Percentiles rank a stretch among this genome's conserved stretches.
Evolutionary conservation across 371 early-diverging fungal species (phyloP).

Genomic region (Batkoa obscura): DNA sequence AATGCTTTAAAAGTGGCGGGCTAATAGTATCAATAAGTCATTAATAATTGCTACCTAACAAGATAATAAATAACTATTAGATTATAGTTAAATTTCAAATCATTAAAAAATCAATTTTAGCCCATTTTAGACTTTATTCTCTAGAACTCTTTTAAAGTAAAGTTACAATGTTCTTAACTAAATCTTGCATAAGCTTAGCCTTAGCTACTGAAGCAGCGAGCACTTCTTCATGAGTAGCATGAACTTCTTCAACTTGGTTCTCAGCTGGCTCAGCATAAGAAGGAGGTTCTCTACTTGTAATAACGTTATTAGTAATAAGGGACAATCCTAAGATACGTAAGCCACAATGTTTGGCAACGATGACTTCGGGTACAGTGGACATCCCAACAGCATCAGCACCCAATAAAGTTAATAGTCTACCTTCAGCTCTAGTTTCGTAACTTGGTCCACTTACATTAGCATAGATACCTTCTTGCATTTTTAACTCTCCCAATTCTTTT

Average conservation of each 20-base stretch:
- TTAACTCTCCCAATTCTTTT: conserved; percentile 5
- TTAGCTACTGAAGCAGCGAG: conserved; percentile 48
- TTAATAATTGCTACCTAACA: no score
- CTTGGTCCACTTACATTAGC: conserved; percentile 73
- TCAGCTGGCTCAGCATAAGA: conserved; percentile 26
- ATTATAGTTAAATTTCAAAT: no score
- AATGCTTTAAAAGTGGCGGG: no score
- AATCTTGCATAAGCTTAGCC: conserved; percentile 52
- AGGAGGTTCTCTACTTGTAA: conserved; percentile 36
- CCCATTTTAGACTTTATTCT: no score
- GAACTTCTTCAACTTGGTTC: conserved; percentile 20
- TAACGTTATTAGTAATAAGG: conserved; percentile 72
- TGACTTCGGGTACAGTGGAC: conserved; percentile 90
- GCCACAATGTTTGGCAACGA: conserved; percentile 81
- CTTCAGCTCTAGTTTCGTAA: conserved; percentile 82
- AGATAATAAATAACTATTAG: no score
- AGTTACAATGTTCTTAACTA: conserved; percentile 40
- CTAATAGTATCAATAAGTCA: no score
- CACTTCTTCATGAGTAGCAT: conserved; percentile 80
- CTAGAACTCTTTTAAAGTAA: background rate
- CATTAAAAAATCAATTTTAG: no score
- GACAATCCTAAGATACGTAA: conserved; percentile 68
- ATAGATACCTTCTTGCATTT: conserved; percentile 66
- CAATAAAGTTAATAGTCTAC: conserved; percentile 41
- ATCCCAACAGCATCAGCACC: conserved; percentile 89